Evolutionary conservation across 352 stramenopile species (phyloP), one percentile per base, ranked within the genome.

Genomic region (Aphanomyces astaci): DNA sequence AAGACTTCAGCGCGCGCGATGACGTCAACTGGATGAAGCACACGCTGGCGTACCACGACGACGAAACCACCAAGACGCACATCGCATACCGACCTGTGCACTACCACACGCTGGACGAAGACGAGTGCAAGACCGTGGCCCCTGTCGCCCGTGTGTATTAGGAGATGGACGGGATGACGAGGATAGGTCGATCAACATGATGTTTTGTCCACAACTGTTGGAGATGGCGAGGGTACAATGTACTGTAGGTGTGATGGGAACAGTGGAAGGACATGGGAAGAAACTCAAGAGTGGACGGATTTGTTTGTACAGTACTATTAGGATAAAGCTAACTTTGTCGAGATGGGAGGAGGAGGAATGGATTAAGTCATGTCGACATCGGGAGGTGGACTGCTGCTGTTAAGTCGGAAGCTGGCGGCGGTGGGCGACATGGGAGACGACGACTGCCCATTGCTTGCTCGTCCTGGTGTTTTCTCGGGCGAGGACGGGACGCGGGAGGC

Each of bases 21-120:
- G 95, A 99, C 75, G 83, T 92, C 52, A 82, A 98, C 30, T 99
- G 95, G 95, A 98, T 99, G 95, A 98, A 98, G 74, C 96, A 99
- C 78, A 98, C 93, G 13, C 72, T 98, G 40, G 87, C 92, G 1
- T 98, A 98, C 74, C 92, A 96, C 76, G 86, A 96, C 79, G 79
- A 95, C 32, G 80, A 90, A 49, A 86, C 77, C 55, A 73, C 77
- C 39, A 92, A 93, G 78, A 98, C 92, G 19, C 78, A 82, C 59
- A 84, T 98, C 46, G 81, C 82, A 25, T 98, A 98, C 76, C 85
- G 94, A 15, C 86, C 87, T 17, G 92, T 98, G 70, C 93, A 98
- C 75, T 87, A 94, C 63, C 89, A 94, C 70, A 98, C 96, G 22
- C 81, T 99, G 33, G 95, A 98, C 77, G 94, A 98, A 73, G 84